Percentiles rank a stretch among this genome's conserved stretches.
phyloP scores from a whole-genome alignment of 176 grass and related monocot species.

The Raddia guianensis region DNA sequence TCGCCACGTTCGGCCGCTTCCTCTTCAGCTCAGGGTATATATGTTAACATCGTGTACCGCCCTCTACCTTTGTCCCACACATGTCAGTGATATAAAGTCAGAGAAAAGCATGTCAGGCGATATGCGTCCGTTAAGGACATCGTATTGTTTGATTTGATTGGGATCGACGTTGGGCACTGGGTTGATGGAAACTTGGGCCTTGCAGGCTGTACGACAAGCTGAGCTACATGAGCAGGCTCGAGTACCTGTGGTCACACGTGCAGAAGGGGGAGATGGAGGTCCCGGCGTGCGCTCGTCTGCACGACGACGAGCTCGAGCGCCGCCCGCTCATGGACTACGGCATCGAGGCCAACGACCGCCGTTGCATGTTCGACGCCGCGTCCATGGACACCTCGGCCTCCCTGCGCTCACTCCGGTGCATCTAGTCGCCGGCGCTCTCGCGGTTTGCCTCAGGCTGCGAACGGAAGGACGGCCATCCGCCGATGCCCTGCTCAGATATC shows the following conservation, averaged over 20 bases:
- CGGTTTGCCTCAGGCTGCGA: background rate
- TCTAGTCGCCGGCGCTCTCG: conserved; percentile 28
- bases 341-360: conserved; percentile 49
- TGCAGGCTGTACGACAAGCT: conserved; percentile 75
- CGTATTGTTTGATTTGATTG: too few species aligned
- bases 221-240: conserved; percentile 73
- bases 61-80: too few species aligned
- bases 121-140: too few species aligned
- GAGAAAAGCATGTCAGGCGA: too few species aligned
- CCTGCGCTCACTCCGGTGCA: conserved; percentile 64
- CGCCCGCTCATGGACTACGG: conserved; percentile 86
- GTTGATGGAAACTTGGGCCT: background rate
- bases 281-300: conserved; percentile 62
- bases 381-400: conserved; percentile 67
- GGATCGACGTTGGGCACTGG: background rate
- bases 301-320: conserved; percentile 86
- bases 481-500: too few species aligned
- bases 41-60: too few species aligned
- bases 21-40: conserved; percentile 75
- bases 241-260: conserved; percentile 80
- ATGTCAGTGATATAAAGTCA: too few species aligned
- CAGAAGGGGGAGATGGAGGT: conserved; percentile 60
- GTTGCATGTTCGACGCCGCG: conserved; percentile 57
- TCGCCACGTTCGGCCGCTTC: conserved; percentile 76
- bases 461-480: background rate